Base-by-base conservation (phyloP, 2,329 filamentous ascomycete species). In the Moelleriella libera region DNA sequence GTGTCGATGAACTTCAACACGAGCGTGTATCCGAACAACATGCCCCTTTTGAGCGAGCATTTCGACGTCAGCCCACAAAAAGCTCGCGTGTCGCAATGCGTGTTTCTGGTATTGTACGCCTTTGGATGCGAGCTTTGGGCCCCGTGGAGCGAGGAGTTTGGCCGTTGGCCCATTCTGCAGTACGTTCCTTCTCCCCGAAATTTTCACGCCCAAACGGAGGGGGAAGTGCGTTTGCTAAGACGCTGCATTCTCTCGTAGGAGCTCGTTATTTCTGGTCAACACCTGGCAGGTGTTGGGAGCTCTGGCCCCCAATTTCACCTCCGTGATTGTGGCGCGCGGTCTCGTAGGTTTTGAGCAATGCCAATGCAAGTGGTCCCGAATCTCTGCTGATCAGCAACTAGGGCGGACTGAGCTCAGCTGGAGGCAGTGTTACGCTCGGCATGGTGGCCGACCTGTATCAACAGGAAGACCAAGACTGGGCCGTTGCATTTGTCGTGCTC, bases 71-170 rank as follows among this genome's bases (percentile, higher is more conserved):
- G 79, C 51, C 67, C 32, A 30, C 43, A 45, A 30, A 37, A 32
- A 85, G 60, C 77, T 74, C 8, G 84, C 80, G 6, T 76, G 83
- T 48, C 74, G 77, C 48, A 85, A 85, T 60, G 83, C 83, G 76
- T 88, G 51, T 92, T 89, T 65, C 67, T 92, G 34, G 73, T 92
- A 45, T 63, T 80, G 1, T 92, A 92, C 60, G 85, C 85, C 41
- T 89, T 92, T 59, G 86, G 86, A 34, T 92, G 86, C 61, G 86
- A 92, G 62, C 72, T 89, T 0, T 92, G 86, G 86, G 86, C 86
- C 0, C 86, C 86, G 0, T 92, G 85, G 84, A 84, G 78, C 43
- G 86, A 92, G 60, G 86, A 92, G 57, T 70, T 89, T 46, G 86
- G 86, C 28, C 77, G 86, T 44, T 83, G 80, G 68, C 81, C 81